Conservation (phyloP, 345 rosid species). For the Cardamine occulta region DNA sequence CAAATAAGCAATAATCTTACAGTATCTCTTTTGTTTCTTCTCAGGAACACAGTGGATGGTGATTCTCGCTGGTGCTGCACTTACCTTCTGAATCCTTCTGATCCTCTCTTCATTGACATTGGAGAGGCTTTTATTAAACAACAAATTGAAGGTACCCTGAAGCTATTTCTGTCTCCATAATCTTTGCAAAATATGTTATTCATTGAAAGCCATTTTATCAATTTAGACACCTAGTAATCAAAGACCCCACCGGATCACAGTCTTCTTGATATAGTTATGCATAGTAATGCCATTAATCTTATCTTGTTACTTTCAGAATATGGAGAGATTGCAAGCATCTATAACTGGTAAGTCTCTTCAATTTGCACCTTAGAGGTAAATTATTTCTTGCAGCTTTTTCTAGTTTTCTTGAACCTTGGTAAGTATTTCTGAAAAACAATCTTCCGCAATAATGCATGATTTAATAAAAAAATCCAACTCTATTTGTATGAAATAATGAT, state of each 20-base stretch:
- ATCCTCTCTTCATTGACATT: slow-evolving; percentile 81
- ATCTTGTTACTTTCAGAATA: slow-evolving; percentile 62
- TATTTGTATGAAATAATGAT: background rate
- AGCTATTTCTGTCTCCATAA: slow-evolving; percentile 16
- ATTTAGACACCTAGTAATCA: background rate
- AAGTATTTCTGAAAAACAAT: background rate
- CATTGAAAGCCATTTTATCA: slow-evolving; percentile 12
- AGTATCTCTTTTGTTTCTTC: slow-evolving; percentile 20
- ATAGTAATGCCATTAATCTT: background rate
- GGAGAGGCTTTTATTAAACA: slow-evolving; percentile 83
- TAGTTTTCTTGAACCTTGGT: background rate
- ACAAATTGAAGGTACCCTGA: slow-evolving; percentile 67
- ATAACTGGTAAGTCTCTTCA: slow-evolving; percentile 73
- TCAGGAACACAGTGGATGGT: slow-evolving; percentile 90
- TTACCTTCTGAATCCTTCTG: slow-evolving; percentile 87
- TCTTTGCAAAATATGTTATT: slow-evolving; percentile 5
- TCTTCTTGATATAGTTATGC: slow-evolving; percentile 18
- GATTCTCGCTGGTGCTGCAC: slow-evolving; percentile 95
- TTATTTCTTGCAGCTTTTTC: background rate
- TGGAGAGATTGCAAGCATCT: slow-evolving; percentile 94
- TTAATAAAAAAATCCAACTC: background rate
- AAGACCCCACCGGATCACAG: slow-evolving; percentile 14
- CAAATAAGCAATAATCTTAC: background rate
- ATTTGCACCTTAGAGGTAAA: slow-evolving; percentile 5
- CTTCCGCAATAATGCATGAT: background rate